These are phyloP conservation scores for Tulasnella sp. DNA, from an alignment of 768 basidiomycete species.

Conservation along the genomic window DNA sequence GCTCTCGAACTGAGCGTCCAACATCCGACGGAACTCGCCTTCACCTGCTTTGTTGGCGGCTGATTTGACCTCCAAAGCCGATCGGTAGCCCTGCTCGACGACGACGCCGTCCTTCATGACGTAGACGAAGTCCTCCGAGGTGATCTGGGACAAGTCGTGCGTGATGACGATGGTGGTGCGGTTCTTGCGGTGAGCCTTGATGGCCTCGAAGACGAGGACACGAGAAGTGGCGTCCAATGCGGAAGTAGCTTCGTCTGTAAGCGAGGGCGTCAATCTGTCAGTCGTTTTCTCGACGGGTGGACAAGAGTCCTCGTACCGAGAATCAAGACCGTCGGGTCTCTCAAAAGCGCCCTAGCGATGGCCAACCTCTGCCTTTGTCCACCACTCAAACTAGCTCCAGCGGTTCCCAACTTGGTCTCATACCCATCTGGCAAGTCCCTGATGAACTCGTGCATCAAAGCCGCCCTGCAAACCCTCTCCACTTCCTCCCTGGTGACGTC, in stretches of 20 bases:
- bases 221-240: conserved; percentile 81
- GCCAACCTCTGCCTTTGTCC: conserved; percentile 90
- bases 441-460: conserved; percentile 85
- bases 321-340: conserved; percentile 84
- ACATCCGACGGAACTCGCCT: conserved; percentile 73
- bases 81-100: conserved; percentile 82
- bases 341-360: conserved; percentile 77
- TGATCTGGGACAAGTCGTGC: conserved; percentile 87
- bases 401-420: conserved; percentile 71
- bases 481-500: conserved; percentile 67
- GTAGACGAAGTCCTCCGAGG: conserved; percentile 77
- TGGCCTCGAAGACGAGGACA: conserved; percentile 66
- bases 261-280: not conserved
- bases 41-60: conserved; percentile 32
- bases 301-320: conserved; percentile 59
- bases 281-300: conserved; percentile 30
- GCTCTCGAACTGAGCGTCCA: conserved; percentile 51
- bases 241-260: conserved; percentile 49
- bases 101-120: conserved; percentile 77
- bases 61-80: conserved; percentile 58
- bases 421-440: conserved; percentile 81
- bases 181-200: conserved; percentile 65
- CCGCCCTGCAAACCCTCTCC: conserved; percentile 73
- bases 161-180: conserved; percentile 92
- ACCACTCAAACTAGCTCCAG: conserved; percentile 76